These are phyloP conservation scores for Neltuma alba DNA, from an alignment of 306 rosid genomes.

Conservation along the genomic window DNA sequence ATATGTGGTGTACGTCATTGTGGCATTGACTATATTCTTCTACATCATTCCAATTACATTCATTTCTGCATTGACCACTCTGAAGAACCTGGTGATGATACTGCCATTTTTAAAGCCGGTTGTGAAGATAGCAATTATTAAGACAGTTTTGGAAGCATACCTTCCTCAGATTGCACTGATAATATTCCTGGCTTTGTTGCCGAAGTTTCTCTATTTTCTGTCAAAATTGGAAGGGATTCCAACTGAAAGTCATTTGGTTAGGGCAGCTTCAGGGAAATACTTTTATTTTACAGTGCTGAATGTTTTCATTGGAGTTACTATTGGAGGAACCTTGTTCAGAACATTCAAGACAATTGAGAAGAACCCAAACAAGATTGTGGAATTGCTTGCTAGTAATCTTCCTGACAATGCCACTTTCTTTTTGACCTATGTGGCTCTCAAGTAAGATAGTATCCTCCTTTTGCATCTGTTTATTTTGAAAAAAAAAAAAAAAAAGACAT, in stretches of 20 bases:
- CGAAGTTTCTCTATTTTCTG: conserved; percentile 67
- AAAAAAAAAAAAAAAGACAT: background rate
- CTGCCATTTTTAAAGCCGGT: conserved; percentile 75
- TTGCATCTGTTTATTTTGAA: background rate
- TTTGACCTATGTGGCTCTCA: conserved; percentile 85
- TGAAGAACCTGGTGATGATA: conserved; percentile 61
- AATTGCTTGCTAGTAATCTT: conserved; percentile 63
- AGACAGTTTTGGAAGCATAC: conserved; percentile 80
- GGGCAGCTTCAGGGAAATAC: conserved; percentile 95
- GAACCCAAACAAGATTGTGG: conserved; percentile 32
- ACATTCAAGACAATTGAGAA: conserved; percentile 59
- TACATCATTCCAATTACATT: conserved; percentile 76
- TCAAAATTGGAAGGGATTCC: conserved; percentile 88
- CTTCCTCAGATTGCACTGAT: conserved; percentile 90
- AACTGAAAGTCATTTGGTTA: conserved; percentile 67
- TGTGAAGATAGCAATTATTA: conserved; percentile 38
- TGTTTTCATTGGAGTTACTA: conserved; percentile 83
- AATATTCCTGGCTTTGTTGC: conserved; percentile 83
- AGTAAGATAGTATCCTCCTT: conserved; percentile 53
- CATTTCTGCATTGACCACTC: conserved; percentile 81
- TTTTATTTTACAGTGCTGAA: conserved; percentile 78
- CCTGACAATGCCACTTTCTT: conserved; percentile 87
- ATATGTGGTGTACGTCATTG: conserved; percentile 64
- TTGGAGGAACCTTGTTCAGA: conserved; percentile 75
- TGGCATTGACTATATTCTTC: conserved; percentile 68